Evolutionary conservation across 2,329 filamentous ascomycete genomes (phyloP), one percentile per base, ranked within the genome.

Genomic region (Raffaelea arxii): DNA sequence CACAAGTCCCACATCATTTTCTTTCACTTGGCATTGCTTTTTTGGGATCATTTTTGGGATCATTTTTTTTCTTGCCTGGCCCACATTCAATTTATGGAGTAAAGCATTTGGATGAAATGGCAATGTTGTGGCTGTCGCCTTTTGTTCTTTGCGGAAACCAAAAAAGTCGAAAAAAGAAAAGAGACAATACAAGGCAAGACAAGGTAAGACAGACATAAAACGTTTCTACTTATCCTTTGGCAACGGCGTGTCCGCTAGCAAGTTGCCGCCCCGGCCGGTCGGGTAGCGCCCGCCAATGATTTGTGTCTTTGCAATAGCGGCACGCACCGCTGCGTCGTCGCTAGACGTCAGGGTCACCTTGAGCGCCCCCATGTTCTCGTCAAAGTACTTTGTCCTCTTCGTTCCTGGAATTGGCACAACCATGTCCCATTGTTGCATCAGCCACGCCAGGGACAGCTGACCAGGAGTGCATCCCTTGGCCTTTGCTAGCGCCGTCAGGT

Each of bases 391-490:
- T 19, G 54, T 54, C 12, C 52, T 52, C 48, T 58, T 59, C 7
- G 62, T 64, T 35, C 61, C 62, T 3, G 62, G 66, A 30, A 70
- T 68, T 11, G 61, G 58, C n/a, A 66, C 51, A 19, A 65, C 60
- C 44, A 67, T 61, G 9, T 64, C 59, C 2, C 71, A 73, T 50
- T 75, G 70, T 22, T 61, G 58, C 35, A 69, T 57, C 25, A 78
- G 62, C 77, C 77, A 82, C 1, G 71, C 74, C 9, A 82, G 57
- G 2, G 71, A 71, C 12, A 81, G 62, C 60, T 81, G 76, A 2
- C 65, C 63, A 3, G 67, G 53, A 0, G 73, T 74, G 47, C 63
- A 66, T 2, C 65, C 65, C 51, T 62, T 60, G 12, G 46, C 18
- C 27, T 47, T 45, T 5, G 61, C 59, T 2, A 62, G 4, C 4